Percentiles rank a stretch among this genome's conserved stretches.
Conservation (phyloP, 1,284 basidiomycete genomes). For the Irpex lacteus region DNA sequence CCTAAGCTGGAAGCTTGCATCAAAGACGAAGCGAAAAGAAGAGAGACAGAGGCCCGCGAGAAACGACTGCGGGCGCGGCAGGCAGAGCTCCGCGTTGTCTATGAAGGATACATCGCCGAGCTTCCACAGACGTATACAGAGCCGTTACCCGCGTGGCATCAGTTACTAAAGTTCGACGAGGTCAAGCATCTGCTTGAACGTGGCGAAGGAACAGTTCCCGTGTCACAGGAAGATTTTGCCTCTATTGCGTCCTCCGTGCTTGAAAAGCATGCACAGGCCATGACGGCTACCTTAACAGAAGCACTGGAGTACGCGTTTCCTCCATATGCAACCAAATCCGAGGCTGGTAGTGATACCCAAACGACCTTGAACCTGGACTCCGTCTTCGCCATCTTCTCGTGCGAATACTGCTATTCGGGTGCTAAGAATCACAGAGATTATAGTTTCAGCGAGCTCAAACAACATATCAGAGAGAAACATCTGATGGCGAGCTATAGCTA, state of each 20-base stretch:
- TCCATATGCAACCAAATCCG: neutral
- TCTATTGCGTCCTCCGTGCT: neutral
- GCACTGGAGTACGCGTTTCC: neutral
- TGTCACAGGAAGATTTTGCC: conserved; percentile 1
- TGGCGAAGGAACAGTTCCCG: neutral
- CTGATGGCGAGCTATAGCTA: neutral
- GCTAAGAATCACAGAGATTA: neutral
- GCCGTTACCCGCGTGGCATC: neutral
- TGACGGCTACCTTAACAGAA: neutral
- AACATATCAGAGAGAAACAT: neutral
- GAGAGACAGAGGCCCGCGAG: neutral
- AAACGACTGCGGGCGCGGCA: neutral
- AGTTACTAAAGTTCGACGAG: neutral
- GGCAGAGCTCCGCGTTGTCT: neutral
- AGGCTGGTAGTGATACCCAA: neutral
- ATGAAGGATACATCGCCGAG: neutral
- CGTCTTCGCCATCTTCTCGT: neutral
- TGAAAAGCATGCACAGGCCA: neutral
- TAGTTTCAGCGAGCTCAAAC: neutral
- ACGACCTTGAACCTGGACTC: neutral
- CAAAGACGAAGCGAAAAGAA: neutral
- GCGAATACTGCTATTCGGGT: neutral
- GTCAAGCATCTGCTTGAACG: neutral
- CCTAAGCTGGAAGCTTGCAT: conserved; percentile 3
- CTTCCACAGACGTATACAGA: neutral